Base-by-base conservation (phyloP, 2,329 filamentous ascomycete species). In the Parafenestella ontariensis region DNA sequence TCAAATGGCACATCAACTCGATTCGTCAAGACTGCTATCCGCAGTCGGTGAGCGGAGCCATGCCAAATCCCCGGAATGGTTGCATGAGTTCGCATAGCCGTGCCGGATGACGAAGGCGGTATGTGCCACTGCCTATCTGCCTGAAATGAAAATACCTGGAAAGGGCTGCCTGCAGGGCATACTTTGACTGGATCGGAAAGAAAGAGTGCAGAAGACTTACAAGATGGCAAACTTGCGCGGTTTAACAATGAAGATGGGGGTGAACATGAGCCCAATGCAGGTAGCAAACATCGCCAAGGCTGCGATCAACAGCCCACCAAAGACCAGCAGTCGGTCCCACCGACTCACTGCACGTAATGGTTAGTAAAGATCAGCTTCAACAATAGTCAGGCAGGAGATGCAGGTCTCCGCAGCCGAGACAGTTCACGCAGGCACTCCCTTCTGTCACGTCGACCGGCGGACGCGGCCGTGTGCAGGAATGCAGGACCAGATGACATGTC, bases 211-310 rank as follows among this genome's bases (percentile, higher is more conserved):
- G 46, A 64, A 63, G 59, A 94, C 94, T 90, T 87, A 98, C 95
- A 98, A 78, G 63, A 96, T 92, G 50, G 94, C 93, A 82, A 99
- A 97, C 83, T 98, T 99, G 78, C 90, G 87, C 65, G 94, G 93
- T 74, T 85, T 88, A 62, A 92, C 78, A 64, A 90, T 85, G 64
- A 97, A 84, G 56, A 93, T 83, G 49, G 70, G 70, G 24, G 76
- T 78, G 55, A 93, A 93, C 79, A 96, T 94, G 52, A 98, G 82
- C 66, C 89, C 89, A 80, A 98, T 96, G 82, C 91, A 93, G 69
- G 96, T 87, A 75, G 96, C 87, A 82, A 99, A 98, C 82, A 96
- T 94, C 65, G 90, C 91, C 62, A 92, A 83, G 61, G 95, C 64
- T 57, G 65, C 65, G 31, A 68, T 47, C 20, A 68, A 59, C 33